Conservation (phyloP, 495 filamentous ascomycete genomes). For the Cudoniella acicularis region DNA sequence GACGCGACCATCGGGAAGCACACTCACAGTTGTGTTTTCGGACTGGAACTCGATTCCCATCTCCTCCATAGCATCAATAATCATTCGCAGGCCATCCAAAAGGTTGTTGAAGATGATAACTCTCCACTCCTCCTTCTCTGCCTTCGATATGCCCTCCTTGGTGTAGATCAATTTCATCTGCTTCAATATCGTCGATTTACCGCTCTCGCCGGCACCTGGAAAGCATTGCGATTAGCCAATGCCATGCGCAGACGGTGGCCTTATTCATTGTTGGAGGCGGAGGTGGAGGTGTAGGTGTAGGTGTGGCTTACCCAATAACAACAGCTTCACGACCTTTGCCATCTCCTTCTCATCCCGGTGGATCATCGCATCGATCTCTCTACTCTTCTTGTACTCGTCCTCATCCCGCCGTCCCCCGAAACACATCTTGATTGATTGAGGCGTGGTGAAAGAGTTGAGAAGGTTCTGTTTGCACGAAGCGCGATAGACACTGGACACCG, state of each 20-base stretch:
- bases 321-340: slow-evolving; percentile 76
- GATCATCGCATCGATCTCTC: slow-evolving; percentile 72
- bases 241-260: neutral
- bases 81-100: slow-evolving; percentile 80
- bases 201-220: slow-evolving; percentile 92
- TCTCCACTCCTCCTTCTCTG: slow-evolving; percentile 88
- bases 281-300: slow-evolving; percentile 8
- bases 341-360: slow-evolving; percentile 78
- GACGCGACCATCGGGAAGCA: slow-evolving; percentile 6
- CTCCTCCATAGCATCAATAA: slow-evolving; percentile 91
- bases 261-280: slow-evolving; percentile 12
- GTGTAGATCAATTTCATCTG: slow-evolving; percentile 99
- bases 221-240: slow-evolving; percentile 7
- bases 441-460: slow-evolving; percentile 8
- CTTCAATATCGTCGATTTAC: slow-evolving; percentile 97
- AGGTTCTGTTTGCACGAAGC: too few species aligned
- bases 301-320: slow-evolving; percentile 65
- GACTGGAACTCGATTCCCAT: slow-evolving; percentile 73
- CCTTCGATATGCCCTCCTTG: slow-evolving; percentile 77
- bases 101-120: slow-evolving; percentile 94
- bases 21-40: slow-evolving; percentile 72
- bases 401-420: slow-evolving; percentile 53
- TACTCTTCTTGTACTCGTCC: slow-evolving; percentile 45
- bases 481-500: too few species aligned
- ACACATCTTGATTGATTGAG: slow-evolving; percentile 49